Percentiles rank a stretch among this genome's conserved stretches.
phyloP scores from a whole-genome alignment of 2,329 filamentous ascomycete species.

The Albifimbria verrucaria region DNA sequence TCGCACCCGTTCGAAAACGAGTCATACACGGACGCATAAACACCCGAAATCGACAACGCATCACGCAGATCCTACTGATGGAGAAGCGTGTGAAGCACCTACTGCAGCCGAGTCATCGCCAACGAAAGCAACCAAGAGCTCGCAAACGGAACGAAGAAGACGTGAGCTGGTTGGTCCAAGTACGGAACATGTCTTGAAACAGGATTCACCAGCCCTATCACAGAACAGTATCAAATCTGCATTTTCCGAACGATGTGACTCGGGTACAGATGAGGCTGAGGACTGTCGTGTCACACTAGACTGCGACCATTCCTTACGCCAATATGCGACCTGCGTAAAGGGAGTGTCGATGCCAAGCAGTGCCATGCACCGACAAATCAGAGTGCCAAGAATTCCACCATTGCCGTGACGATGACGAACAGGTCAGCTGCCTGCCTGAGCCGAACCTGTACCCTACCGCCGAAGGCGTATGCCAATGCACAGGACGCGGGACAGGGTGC shows the following conservation, averaged over 20 bases:
- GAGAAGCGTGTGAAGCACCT: too few species aligned
- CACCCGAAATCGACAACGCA: too few species aligned
- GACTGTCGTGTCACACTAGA: conserved; percentile 11
- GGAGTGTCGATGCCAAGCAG: conserved; percentile 8
- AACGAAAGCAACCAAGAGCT: background rate
- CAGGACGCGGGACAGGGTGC: conserved; percentile 2
- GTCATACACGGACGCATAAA: too few species aligned
- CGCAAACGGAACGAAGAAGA: background rate
- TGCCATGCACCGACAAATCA: conserved; percentile 3
- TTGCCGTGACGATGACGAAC: conserved; percentile 7
- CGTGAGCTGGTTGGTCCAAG: too few species aligned
- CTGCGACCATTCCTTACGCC: conserved; percentile 3
- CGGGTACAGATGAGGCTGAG: background rate
- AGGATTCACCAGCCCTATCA: background rate
- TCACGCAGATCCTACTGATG: too few species aligned
- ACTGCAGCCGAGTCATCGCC: too few species aligned
- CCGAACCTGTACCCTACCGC: background rate
- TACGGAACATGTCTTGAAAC: too few species aligned
- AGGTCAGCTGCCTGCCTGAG: conserved; percentile 1
- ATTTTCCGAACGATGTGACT: conserved; percentile 6
- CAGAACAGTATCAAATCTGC: background rate
- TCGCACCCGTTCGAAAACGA: too few species aligned
- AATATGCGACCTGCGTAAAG: conserved; percentile 8
- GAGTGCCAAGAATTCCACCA: conserved; percentile 5
- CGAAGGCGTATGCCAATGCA: conserved; percentile 6